Percentiles rank a stretch among this genome's conserved stretches.
Conservation (phyloP, 805 yeast species). For the Metschnikowia lachancei region DNA sequence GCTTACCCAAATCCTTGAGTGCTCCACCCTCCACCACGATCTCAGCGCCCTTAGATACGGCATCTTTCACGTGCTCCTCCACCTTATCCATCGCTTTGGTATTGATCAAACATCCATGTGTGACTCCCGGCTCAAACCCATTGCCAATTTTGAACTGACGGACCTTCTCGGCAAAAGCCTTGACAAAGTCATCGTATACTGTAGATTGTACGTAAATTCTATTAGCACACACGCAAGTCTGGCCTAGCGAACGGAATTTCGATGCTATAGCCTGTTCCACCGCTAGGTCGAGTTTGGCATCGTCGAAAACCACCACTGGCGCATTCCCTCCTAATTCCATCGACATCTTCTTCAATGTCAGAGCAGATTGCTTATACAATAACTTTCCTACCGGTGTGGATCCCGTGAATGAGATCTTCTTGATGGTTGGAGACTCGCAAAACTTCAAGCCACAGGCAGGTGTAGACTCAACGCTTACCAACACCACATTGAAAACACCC, state of each 20-base stretch:
- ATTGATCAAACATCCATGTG: constrained; percentile 60
- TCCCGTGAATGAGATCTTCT: constrained; percentile 75
- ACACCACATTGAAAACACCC: constrained; percentile 54
- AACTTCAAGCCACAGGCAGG: constrained; percentile 52
- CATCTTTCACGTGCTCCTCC: constrained; percentile 53
- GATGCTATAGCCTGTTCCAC: constrained; percentile 62
- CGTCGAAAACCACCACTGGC: constrained; percentile 72
- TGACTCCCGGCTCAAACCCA: constrained; percentile 49
- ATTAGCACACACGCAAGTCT: constrained; percentile 80
- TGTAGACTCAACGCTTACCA: constrained; percentile 46
- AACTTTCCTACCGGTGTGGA: constrained; percentile 71
- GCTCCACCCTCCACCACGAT: constrained; percentile 52
- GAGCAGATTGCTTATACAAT: constrained; percentile 58
- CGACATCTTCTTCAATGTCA: constrained; percentile 66
- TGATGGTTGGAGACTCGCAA: constrained; percentile 52
- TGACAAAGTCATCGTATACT: constrained; percentile 61
- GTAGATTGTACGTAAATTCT: constrained; percentile 63
- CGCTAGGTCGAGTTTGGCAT: constrained; percentile 65
- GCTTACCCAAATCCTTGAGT: constrained; percentile 46
- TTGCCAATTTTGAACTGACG: constrained; percentile 46
- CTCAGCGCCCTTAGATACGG: constrained; percentile 53
- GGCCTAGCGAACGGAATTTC: constrained; percentile 76
- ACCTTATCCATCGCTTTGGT: constrained; percentile 51
- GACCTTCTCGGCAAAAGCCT: constrained; percentile 48
- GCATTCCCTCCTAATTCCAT: constrained; percentile 83